phyloP scores from a whole-genome alignment of 1,139 yeast genomes.

The Sugiyamaella xylanicola region DNA sequence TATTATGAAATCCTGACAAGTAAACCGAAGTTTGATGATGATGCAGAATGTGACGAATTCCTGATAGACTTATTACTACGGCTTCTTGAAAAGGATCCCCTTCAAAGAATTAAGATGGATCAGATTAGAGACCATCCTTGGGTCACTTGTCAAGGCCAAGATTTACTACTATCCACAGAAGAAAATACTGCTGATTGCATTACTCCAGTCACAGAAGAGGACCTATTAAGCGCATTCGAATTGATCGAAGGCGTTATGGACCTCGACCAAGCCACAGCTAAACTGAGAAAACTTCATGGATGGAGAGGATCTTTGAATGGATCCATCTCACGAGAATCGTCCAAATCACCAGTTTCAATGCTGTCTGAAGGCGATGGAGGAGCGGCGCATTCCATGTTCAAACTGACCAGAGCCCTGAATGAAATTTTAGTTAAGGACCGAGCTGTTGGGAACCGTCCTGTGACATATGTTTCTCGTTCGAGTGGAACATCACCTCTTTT shows the following conservation, averaged over 20 bases:
- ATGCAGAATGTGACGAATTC: slow-evolving; percentile 7
- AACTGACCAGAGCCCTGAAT: slow-evolving; percentile 40
- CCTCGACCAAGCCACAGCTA: slow-evolving; percentile 35
- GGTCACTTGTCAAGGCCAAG: slow-evolving; percentile 49
- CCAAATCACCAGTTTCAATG: slow-evolving; percentile 23
- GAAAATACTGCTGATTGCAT: slow-evolving; percentile 44
- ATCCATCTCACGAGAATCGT: slow-evolving; percentile 25
- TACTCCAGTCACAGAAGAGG: slow-evolving; percentile 45
- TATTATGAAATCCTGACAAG: slow-evolving; percentile 40
- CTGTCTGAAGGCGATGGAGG: slow-evolving; percentile 25
- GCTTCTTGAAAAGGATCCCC: slow-evolving; percentile 55
- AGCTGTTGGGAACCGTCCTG: background rate
- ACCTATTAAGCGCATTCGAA: slow-evolving; percentile 44
- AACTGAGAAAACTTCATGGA: slow-evolving; percentile 37
- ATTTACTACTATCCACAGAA: slow-evolving; percentile 41
- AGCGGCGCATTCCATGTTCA: slow-evolving; percentile 26
- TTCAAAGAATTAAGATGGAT: slow-evolving; percentile 54
- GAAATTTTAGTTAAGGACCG: slow-evolving; percentile 30
- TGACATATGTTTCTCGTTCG: background rate
- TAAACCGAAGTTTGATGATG: slow-evolving; percentile 29
- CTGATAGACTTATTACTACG: slow-evolving; percentile 27
- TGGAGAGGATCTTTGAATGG: slow-evolving; percentile 36
- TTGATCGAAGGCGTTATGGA: slow-evolving; percentile 38
- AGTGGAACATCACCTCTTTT: slow-evolving; percentile 13
- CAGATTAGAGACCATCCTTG: slow-evolving; percentile 61